Conservation (phyloP, 2,329 filamentous ascomycete genomes). For the Neonectria sp. region DNA sequence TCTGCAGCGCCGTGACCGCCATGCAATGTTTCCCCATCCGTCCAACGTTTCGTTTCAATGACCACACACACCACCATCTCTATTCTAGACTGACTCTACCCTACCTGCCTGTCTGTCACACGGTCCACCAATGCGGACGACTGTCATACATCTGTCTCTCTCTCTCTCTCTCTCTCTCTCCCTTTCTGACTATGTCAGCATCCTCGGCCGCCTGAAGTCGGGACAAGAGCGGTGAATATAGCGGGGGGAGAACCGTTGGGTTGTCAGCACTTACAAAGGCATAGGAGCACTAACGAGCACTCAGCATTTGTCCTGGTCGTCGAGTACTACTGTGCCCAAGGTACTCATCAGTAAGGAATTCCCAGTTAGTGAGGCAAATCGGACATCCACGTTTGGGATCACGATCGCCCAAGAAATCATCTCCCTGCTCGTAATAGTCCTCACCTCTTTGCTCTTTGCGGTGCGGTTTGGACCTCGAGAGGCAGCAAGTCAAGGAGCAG, state of each 20-base stretch:
- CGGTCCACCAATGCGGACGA: not conserved
- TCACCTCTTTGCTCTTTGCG: not conserved
- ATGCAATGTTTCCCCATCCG: not conserved
- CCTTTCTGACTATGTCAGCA: not conserved
- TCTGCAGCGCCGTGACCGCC: not conserved
- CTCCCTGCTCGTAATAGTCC: not conserved
- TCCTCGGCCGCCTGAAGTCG: conserved; percentile 7
- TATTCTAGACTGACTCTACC: not conserved
- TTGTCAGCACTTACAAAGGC: not conserved
- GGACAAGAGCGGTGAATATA: conserved; percentile 10
- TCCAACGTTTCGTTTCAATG: not conserved
- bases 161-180: not conserved
- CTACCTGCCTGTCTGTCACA: no score
- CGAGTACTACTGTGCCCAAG: no score
- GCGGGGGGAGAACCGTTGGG: not conserved
- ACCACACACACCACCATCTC: not conserved
- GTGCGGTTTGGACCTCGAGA: not conserved
- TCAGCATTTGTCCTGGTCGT: not conserved
- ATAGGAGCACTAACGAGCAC: not conserved
- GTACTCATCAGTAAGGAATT: no score
- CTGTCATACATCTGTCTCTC: not conserved
- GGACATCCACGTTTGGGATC: no score
- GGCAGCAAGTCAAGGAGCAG: not conserved
- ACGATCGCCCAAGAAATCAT: not conserved
- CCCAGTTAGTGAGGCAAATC: no score